Evolutionary conservation across 257 asterid genomes (phyloP).

Genomic region (Petunia secreta): DNA sequence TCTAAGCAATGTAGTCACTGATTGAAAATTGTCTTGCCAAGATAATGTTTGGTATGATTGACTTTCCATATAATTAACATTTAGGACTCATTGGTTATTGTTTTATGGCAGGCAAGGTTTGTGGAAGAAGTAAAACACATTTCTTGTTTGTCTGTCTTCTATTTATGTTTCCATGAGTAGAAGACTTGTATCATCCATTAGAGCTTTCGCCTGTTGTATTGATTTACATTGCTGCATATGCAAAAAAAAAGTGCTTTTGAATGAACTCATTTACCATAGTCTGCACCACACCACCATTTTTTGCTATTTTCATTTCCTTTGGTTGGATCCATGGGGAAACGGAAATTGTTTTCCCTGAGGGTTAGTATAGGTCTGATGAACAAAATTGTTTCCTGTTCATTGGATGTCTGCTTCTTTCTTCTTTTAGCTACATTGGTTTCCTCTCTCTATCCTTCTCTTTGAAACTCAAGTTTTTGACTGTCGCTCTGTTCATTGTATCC

Average conservation of each 20-base stretch:
- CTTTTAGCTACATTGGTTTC: constrained; percentile 1
- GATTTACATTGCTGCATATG: background rate
- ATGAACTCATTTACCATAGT: constrained; percentile 4
- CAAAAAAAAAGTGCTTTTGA: background rate
- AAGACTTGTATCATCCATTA: background rate
- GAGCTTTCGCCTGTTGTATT: background rate
- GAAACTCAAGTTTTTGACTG: background rate
- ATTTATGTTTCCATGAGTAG: constrained; percentile 8
- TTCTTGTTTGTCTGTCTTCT: constrained; percentile 18
- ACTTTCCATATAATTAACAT: constrained; percentile 18
- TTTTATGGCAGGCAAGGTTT: constrained; percentile 10
- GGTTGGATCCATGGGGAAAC: background rate
- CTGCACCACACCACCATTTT: background rate
- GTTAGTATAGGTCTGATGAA: background rate
- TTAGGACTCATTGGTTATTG: constrained; percentile 17
- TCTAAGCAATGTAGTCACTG: constrained; percentile 20
- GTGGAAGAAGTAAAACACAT: background rate
- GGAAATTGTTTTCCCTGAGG: background rate
- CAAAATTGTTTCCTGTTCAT: background rate
- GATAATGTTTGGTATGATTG: constrained; percentile 3
- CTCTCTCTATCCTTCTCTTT: background rate
- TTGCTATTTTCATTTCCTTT: background rate
- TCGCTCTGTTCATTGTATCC: no score
- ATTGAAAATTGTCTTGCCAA: constrained; percentile 2
- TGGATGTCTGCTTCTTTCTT: background rate